Percentiles rank a stretch among this genome's conserved stretches.
Evolutionary conservation across 176 grass and related monocot genomes (phyloP).

Genomic region (Oryza glaberrima): DNA sequence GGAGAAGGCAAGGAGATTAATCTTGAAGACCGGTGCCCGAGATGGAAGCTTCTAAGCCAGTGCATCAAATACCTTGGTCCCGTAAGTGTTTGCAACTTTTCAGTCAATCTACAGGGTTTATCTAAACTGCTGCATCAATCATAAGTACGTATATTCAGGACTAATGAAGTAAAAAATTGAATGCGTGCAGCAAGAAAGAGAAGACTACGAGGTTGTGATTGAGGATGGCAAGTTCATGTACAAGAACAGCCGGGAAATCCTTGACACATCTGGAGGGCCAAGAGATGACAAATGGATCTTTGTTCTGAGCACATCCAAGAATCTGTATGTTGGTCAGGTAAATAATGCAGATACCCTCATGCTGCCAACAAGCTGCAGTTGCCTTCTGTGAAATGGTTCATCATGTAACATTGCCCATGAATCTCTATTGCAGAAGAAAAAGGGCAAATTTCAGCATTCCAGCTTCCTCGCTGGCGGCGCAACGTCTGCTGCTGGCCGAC

Average conservation of each 20-base stretch:
- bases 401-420: conserved; percentile 21
- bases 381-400: not conserved
- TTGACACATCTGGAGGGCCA: conserved; percentile 49
- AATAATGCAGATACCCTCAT: conserved; percentile 35
- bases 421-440: conserved; percentile 79
- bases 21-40: conserved; percentile 65
- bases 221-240: conserved; percentile 83
- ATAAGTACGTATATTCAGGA: not conserved
- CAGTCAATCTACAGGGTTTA: not conserved
- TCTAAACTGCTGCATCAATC: not conserved
- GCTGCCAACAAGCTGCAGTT: not conserved
- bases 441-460: conserved; percentile 96
- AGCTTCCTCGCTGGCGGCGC: conserved; percentile 96
- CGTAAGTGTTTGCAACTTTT: conserved; percentile 38
- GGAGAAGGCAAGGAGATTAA: conserved; percentile 93
- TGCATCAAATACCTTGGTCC: conserved; percentile 99
- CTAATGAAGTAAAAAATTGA: conserved; percentile 21
- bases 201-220: conserved; percentile 76
- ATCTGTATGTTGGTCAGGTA: conserved; percentile 88
- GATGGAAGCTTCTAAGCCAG: conserved; percentile 77
- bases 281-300: conserved; percentile 92
- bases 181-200: conserved; percentile 89
- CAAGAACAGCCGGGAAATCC: conserved; percentile 66
- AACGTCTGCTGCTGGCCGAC: conserved; percentile 82
- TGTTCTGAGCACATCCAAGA: conserved; percentile 89